Conservation (phyloP, 225 moss, liverwort and hornwort genomes). For the Pseudoscleropodium purum region DNA sequence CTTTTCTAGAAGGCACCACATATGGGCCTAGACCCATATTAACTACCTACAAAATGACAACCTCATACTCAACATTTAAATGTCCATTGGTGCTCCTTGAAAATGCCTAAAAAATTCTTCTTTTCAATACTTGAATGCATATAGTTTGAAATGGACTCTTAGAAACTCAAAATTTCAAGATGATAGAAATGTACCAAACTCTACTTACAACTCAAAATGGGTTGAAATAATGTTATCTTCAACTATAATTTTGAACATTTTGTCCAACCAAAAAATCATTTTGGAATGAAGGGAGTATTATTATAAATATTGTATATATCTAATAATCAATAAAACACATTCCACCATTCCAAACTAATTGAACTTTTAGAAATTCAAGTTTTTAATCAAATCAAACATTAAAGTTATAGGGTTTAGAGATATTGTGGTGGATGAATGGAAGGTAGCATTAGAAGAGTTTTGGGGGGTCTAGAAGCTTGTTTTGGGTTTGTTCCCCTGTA, state of each 20-base stretch:
- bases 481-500: no score
- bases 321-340: no score
- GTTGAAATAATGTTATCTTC: neutral
- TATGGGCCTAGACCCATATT: accelerated
- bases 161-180: neutral
- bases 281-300: no score
- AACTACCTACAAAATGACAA: neutral
- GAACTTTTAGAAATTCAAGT: no score
- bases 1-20: accelerated
- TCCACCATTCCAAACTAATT: no score
- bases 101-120: neutral
- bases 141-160: neutral
- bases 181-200: no score
- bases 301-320: no score
- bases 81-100: accelerated
- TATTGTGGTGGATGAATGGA: no score
- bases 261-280: neutral
- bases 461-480: no score
- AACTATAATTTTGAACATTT: neutral
- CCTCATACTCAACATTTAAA: neutral
- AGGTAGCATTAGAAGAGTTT: no score
- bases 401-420: no score
- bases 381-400: no score
- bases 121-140: neutral
- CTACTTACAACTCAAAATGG: neutral